Evolutionary conservation across 768 basidiomycete species (phyloP).

Genomic region (Hypholoma fasciculare): DNA sequence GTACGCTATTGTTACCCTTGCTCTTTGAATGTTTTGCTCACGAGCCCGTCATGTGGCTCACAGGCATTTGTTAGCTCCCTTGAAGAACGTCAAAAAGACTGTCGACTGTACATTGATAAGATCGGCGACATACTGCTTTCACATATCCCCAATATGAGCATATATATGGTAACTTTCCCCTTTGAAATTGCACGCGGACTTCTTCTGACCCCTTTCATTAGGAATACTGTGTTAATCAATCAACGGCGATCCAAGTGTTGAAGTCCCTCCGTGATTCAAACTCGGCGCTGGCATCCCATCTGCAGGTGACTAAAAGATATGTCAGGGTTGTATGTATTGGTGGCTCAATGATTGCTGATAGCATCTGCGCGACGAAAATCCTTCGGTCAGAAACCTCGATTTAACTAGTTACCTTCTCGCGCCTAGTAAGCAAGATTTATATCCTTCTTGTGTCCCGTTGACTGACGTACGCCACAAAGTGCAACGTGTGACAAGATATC

Average conservation of each 20-base stretch:
- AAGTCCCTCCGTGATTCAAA: slow-evolving; percentile 72
- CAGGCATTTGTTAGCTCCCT: slow-evolving; percentile 84
- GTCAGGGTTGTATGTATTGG: neutral
- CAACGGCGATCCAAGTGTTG: slow-evolving; percentile 71
- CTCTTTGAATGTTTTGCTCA: neutral
- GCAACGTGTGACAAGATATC: slow-evolving; percentile 96
- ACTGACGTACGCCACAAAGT: slow-evolving; percentile 42
- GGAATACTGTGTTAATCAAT: slow-evolving; percentile 92
- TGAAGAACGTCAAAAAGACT: slow-evolving; percentile 89
- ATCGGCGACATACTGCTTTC: slow-evolving; percentile 83
- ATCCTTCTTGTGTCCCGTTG: neutral
- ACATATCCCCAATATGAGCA: slow-evolving; percentile 74
- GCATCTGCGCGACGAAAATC: slow-evolving; percentile 72
- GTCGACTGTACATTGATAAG: slow-evolving; percentile 85
- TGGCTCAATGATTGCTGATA: slow-evolving; percentile 26
- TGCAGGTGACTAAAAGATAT: slow-evolving; percentile 51
- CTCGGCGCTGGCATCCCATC: slow-evolving; percentile 58
- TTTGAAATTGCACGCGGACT: neutral
- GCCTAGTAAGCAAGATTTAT: slow-evolving; percentile 63
- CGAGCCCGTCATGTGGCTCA: neutral
- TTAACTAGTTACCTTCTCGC: slow-evolving; percentile 88
- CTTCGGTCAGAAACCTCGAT: slow-evolving; percentile 78
- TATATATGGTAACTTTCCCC: slow-evolving; percentile 66
- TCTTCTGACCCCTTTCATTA: slow-evolving; percentile 25
- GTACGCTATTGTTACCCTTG: slow-evolving; percentile 37